Evolutionary conservation across 305 asterid species (phyloP).

Genomic region (Ilex paraguariensis): DNA sequence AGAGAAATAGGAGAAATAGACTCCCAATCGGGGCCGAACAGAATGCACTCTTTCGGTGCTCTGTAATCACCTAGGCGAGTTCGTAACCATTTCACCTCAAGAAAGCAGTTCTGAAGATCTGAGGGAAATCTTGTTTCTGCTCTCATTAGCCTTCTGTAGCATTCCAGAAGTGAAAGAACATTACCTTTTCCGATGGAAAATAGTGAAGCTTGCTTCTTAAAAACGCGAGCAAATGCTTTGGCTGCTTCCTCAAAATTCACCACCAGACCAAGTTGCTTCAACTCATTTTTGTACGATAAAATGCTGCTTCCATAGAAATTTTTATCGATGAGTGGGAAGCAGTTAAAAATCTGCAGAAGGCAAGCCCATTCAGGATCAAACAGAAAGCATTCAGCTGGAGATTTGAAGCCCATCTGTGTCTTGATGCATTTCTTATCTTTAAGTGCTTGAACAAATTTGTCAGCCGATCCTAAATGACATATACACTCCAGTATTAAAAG

Average conservation of each 20-base stretch:
- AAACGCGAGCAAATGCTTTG: conserved; percentile 17
- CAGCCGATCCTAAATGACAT: conserved; percentile 7
- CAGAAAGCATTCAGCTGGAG: conserved; percentile 24
- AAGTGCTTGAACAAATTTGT: conserved; percentile 13
- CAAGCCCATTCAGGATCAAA: conserved; percentile 29
- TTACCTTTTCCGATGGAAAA: conserved; percentile 16
- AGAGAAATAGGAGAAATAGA: conserved; percentile 23
- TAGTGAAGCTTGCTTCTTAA: conserved; percentile 17
- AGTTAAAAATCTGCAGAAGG: conserved; percentile 26
- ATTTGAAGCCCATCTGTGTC: conserved; percentile 21
- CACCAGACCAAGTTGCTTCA: conserved; percentile 20
- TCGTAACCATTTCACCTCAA: conserved; percentile 23
- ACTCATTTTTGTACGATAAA: conserved; percentile 9
- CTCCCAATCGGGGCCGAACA: conserved; percentile 23
- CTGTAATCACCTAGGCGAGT: conserved; percentile 26
- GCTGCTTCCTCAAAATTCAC: conserved; percentile 18
- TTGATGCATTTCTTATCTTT: conserved; percentile 17
- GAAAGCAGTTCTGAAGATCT: conserved; percentile 20
- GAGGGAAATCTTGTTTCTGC: background rate
- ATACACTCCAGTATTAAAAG: conserved; percentile 19
- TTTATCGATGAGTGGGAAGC: conserved; percentile 26
- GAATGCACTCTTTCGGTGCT: conserved; percentile 27
- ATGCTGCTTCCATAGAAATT: conserved; percentile 17
- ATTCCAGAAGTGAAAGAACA: conserved; percentile 20
- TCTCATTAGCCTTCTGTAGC: conserved; percentile 17